Base-by-base conservation (phyloP, 2,329 filamentous ascomycete genomes). In the Trichoderma afroharzianum region DNA sequence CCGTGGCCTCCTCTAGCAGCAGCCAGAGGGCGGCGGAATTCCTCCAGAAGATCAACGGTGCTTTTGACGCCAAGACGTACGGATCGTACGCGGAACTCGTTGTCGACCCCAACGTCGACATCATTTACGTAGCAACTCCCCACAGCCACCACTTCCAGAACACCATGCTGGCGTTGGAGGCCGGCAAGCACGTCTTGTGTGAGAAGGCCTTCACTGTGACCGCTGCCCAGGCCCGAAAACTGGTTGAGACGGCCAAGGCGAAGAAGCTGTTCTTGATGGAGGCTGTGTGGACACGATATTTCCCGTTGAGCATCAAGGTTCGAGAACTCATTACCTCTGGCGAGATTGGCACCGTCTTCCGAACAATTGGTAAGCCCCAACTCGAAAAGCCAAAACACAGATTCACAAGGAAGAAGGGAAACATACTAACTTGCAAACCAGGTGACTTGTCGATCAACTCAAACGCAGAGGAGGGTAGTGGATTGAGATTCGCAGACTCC, bases 61-160 rank as follows among this genome's bases (percentile, higher is more conserved):
- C 92, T 4, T 83, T 87, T 21, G 85, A 88, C 8, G 91, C 92
- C 71, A 88, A 88, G 76, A 87, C 91, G 11, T 97, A 97, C 79
- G 93, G 92, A 72, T 93, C 91, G 12, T 97, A 97, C 82, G 87
- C 90, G 73, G 92, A 94, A 79, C 88, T 97, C 32, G 93, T 95
- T 30, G 87, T 88, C 64, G 93, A 97, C 79, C 84, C 91, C 7
- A 88, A 93, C 76, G 88, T 97, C 75, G 93, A 97, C 80, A 93
- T 97, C 76, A 83, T 97, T 82, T 97, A 97, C 81, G 89, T 97
- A 70, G 94, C 93, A 28, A 97, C 94, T 4, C 94, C 94, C 18
- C 94, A 97, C 83, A 95, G 92, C 76, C 94, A 97, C 81, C 94
- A 97, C 84, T 97, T 95, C 84, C 93, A 97, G 81, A 95, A 97